Base-by-base conservation (phyloP, 208 protist species). In the Paratrypanosoma confusum region DNA sequence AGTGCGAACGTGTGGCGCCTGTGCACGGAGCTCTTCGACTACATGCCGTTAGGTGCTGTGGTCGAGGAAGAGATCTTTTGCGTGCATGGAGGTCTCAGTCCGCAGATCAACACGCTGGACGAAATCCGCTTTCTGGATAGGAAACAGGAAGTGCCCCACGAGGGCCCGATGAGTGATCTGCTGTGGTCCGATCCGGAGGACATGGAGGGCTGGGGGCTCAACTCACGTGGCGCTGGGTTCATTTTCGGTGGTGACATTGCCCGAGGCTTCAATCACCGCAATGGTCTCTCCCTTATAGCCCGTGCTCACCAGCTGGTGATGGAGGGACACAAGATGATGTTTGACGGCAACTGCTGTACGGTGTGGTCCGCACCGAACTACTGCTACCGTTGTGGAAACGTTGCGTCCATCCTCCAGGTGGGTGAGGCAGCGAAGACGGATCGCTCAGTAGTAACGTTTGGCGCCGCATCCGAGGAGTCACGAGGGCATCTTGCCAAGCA, bases 351-450 rank as follows among this genome's bases (percentile, higher is more conserved):
- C 38, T 86, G 90, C 35, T 85, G 86, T 35, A 98, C 95, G 13
- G 93, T 98, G 45, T 97, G 92, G 90, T 97, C 90, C 0, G 90
- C 90, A 3, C 91, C 93, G 16, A 96, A 96, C 51, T 97, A 97
- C 66, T 97, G 88, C 58, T 96, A 96, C 68, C 72, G 83, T 1
- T 92, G 96, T 57, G 96, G 95, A 18, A 95, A 95, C 80, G 74
- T 96, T 2, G 94, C 86, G 1, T 89, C 89, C 11, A 91, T 97
- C 20, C 65, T 97, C 36, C 70, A 96, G 40, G 66, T 97, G 11
- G 79, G 90, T 25, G 78, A 92, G 35, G 67, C 91, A 34, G 69
- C 77, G 25, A 35, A 62, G 22, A 71, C 55, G 21, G 74, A 87
- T 32, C 60, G 81, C 21, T 74, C 65, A 17, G 79, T 86, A 10